Conservation (phyloP, 768 basidiomycete genomes). For the Clitopilus hobsonii region DNA sequence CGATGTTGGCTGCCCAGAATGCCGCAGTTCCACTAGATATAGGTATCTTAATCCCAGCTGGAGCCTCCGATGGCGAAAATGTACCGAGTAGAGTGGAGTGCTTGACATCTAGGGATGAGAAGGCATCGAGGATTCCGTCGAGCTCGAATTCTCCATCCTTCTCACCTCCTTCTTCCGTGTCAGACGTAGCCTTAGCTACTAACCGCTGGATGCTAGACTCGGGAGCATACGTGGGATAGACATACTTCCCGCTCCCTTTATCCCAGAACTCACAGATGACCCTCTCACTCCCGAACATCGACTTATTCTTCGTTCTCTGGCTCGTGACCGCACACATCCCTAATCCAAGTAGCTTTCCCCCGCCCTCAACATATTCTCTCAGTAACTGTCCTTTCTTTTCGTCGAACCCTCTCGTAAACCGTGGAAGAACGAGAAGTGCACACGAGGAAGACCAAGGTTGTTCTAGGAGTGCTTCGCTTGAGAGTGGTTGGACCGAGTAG, state of each 20-base stretch:
- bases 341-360: slow-evolving; percentile 70
- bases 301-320: slow-evolving; percentile 15
- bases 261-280: slow-evolving; percentile 26
- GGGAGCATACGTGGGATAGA: neutral
- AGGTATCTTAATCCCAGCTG: neutral
- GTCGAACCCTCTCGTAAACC: slow-evolving; percentile 41
- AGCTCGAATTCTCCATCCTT: neutral
- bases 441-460: slow-evolving; percentile 79
- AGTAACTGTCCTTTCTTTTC: slow-evolving; percentile 41
- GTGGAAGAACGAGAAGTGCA: slow-evolving; percentile 76
- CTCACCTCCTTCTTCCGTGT: neutral
- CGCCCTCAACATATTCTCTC: slow-evolving; percentile 54
- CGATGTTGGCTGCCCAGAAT: slow-evolving; percentile 56
- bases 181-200: neutral
- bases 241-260: neutral
- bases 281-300: too few relatives aligned
- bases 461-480: slow-evolving; percentile 46
- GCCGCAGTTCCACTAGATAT: slow-evolving; percentile 46
- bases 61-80: neutral
- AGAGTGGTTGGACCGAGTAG: slow-evolving; percentile 74
- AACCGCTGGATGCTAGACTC: too few relatives aligned
- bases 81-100: neutral
- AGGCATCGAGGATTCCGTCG: neutral
- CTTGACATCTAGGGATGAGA: neutral
- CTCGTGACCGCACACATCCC: slow-evolving; percentile 49